Evolutionary conservation across 176 grass and related monocot genomes (phyloP), one percentile per base, ranked within the genome.

Genomic region (Melocanna baccifera): DNA sequence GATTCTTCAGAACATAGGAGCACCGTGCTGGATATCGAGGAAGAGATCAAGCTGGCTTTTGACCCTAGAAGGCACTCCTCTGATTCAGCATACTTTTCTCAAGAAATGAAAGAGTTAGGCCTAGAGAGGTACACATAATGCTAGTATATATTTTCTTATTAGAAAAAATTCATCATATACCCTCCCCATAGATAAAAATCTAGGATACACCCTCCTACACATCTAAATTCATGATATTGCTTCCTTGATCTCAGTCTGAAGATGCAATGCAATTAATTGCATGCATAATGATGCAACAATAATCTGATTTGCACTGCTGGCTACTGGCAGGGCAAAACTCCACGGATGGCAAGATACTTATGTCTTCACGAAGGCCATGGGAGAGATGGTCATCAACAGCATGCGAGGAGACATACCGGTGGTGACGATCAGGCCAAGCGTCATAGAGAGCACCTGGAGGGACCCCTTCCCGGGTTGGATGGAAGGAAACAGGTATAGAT

Each of bases 401-500:
- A 93, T 95, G 92, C 45, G 92, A 86, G 95, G 92, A 61, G 85
- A 98, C 57, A 90, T 95, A 73, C 89, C 96, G 19, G 96, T 95
- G 19, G 92, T 95, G 26, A 95, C 87, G 28, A 95, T 98, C 73
- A 90, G 96, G 86, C 96, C 93, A 0, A 98, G 96, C 37, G 89
- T 98, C 13, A 91, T 98, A 2, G 96, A 98, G 80, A 95, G 96
- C 83, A 93, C 93, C 73, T 88, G 86, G 66, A 90, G 76, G 28
- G 96, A 98, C n/a, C 96, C 96, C 16, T 98, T 98, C 87, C 91
- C 92, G 0, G 96, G 96, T 6, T 98, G 96, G 96, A 98, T 98
- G 91, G 96, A 98, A 93, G 96, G 96, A 55, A 93, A 95, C 77
- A 92, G 95, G 92, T 98, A 67, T 2, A 29, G 3, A 32, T 67